Percentiles rank a stretch among this genome's conserved stretches.
Evolutionary conservation across 2,329 filamentous ascomycete genomes (phyloP).

Genomic region (Thelonectria discophora): DNA sequence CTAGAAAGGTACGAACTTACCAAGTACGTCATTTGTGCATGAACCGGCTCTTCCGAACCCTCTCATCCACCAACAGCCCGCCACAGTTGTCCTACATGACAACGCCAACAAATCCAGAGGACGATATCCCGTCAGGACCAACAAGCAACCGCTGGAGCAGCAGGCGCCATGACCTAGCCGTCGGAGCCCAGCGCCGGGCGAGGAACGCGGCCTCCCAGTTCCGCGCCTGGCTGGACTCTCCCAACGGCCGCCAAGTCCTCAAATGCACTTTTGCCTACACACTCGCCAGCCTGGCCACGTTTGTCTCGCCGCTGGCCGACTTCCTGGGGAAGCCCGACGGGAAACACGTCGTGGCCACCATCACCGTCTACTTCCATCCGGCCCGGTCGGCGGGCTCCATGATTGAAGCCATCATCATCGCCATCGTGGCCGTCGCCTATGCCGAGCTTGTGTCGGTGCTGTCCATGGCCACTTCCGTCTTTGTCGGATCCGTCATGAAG

Average conservation of each 20-base stretch:
- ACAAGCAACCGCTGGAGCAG: not conserved
- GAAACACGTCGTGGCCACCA: slow-evolving; percentile 92
- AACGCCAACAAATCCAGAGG: not conserved
- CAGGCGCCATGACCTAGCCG: slow-evolving; percentile 26
- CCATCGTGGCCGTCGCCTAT: slow-evolving; percentile 81
- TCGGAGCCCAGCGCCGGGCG: slow-evolving; percentile 34
- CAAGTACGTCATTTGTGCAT: not conserved
- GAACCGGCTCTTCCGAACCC: slow-evolving; percentile 9
- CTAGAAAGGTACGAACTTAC: no score
- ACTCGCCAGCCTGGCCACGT: slow-evolving; percentile 85
- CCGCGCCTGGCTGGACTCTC: slow-evolving; percentile 70
- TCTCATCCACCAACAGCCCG: not conserved
- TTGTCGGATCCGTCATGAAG: slow-evolving; percentile 74
- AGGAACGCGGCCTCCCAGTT: slow-evolving; percentile 55
- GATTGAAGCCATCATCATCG: slow-evolving; percentile 83
- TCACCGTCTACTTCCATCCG: slow-evolving; percentile 95
- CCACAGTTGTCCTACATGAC: slow-evolving; percentile 12
- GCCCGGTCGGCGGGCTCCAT: slow-evolving; percentile 87
- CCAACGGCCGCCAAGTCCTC: slow-evolving; percentile 79
- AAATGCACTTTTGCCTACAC: slow-evolving; percentile 94
- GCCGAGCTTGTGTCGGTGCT: slow-evolving; percentile 73
- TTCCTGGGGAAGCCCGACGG: slow-evolving; percentile 86
- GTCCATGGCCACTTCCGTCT: slow-evolving; percentile 85
- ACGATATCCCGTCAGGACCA: not conserved
- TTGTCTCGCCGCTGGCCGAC: slow-evolving; percentile 74